A percentile compares a stretch with the other conserved stretches of the same genome.
phyloP scores from a whole-genome alignment of 192 early-diverging fungal species.

The Backusella luteola region DNA sequence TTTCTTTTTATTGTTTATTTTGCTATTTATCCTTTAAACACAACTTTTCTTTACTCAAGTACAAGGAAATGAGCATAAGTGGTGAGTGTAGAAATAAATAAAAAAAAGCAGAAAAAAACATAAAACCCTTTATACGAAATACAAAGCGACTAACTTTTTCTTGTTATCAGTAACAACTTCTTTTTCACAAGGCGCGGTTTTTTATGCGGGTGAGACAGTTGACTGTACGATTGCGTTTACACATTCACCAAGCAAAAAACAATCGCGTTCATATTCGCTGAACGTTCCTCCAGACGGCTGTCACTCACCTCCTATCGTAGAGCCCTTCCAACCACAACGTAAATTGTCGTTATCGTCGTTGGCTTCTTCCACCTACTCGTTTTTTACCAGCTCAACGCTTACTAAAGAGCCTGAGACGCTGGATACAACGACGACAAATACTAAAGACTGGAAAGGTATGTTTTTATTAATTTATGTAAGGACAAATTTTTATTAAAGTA shows the following conservation, averaged over 20 bases:
- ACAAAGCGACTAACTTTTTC: neutral
- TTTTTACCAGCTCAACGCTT: neutral
- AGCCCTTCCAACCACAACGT: neutral
- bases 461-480: neutral
- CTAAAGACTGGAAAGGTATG: neutral
- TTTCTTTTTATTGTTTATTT: too few relatives aligned
- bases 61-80: neutral
- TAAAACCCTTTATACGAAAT: neutral
- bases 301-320: neutral
- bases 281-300: conserved; percentile 16
- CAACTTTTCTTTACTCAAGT: neutral
- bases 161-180: conserved; percentile 31
- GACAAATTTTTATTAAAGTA: neutral
- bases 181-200: conserved; percentile 53
- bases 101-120: too few relatives aligned
- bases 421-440: neutral
- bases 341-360: neutral
- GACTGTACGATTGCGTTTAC: conserved; percentile 55
- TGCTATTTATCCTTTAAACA: neutral
- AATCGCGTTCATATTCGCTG: neutral
- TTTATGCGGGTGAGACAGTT: conserved; percentile 56
- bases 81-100: neutral
- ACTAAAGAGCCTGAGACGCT: conserved; percentile 29
- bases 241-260: conserved; percentile 15
- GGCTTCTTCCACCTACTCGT: neutral